Evolutionary conservation across 257 asterid species (phyloP), one percentile per base, ranked within the genome.

Genomic region (Verbena officinalis): DNA sequence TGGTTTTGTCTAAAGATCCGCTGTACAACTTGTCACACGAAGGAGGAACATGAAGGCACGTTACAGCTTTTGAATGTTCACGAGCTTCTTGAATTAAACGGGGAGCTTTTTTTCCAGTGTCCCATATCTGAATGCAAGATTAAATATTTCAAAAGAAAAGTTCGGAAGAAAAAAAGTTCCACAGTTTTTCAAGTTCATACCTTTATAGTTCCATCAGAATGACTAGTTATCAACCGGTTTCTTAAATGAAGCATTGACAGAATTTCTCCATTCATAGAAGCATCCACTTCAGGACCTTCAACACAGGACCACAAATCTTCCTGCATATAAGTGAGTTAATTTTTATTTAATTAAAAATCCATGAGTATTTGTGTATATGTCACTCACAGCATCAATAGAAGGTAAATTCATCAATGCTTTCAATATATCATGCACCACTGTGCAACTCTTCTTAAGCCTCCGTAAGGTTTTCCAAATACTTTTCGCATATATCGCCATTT

Each of bases 1-100:
- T 86, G 60, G 97, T 89, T 78, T 82, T 89, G 75, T 89, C 97
- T 73, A 86, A 77, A 20, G 97, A 89, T 64, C 97, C 97, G 51
- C 77, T 89, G 33, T 74, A 86, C 64, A 89, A 31, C 73, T 80
- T 89, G 55, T 84, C 88, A 20, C 77, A 49, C 3, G 90, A 78
- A 73, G 89, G 75, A 42, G 95, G 69, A 61, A 80, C 75, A 8
- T 69, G 77, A 1, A 89, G 85, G 73, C 94, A 79, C 12, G 97
- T 84, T 7, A 84, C 97, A 7, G 88, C 89, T 70, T 80, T 89
- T 10, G 86, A 46, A 78, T 89, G 97, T 63, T 86, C 91, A 2
- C 89, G 83, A 69, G 80, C 81, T 82, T 89, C 97, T 71, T 89
- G 91, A 59, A 86, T 77, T 61, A 89, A 38, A 14, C 79, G 72